Evolutionary conservation across 768 basidiomycete genomes (phyloP), one percentile per base, ranked within the genome.

Genomic region (Obba rivulosa): DNA sequence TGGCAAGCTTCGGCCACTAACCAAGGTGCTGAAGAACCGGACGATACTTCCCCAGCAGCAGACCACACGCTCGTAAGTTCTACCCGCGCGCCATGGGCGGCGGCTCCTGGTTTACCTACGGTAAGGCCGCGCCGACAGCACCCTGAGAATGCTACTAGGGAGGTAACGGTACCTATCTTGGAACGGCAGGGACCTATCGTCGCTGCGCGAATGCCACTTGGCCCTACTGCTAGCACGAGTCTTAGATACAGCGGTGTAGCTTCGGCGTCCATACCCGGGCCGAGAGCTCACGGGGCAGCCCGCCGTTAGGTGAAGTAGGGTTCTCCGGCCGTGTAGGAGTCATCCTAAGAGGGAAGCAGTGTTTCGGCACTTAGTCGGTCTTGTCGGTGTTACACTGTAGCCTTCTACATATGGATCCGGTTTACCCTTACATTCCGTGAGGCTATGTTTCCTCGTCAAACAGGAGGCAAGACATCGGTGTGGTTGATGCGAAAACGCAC

Each of bases 1-100:
- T 91, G 89, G 89, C 72, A 70, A 50, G 28, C 46, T 17, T 25
- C 37, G 7, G 43, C 50, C 37, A 43, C 44, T 40, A 39, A 17
- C 17, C 49, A 41, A n/a, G 17, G 2, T 17, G 24, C 10, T 9
- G 17, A 31, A 38, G 40, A 44, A 34, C 17, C 34, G 49, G 18
- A 3, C 34, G 28, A 13, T 22, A 16, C 52, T 11, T 13, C 50
- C 14, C 21, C 40, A 11, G 16, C 34, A 25, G 37, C 34, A 22
- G 23, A n/a, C 42, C 51, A 47, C 45, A 18, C 25, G 18, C 35
- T 46, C n/a, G 37, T 49, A 20, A 41, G 46, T 13, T 41, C 52
- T 20, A 49, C 57, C 34, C 50, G 48, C n/a, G 52, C 54, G 22
- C 57, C 62, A 45, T 56, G 55, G 61, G 43, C 46, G 28, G 40